Percentiles rank a stretch among this genome's conserved stretches.
phyloP scores from a whole-genome alignment of 2,329 filamentous ascomycete genomes.

The Alternaria sp. region DNA sequence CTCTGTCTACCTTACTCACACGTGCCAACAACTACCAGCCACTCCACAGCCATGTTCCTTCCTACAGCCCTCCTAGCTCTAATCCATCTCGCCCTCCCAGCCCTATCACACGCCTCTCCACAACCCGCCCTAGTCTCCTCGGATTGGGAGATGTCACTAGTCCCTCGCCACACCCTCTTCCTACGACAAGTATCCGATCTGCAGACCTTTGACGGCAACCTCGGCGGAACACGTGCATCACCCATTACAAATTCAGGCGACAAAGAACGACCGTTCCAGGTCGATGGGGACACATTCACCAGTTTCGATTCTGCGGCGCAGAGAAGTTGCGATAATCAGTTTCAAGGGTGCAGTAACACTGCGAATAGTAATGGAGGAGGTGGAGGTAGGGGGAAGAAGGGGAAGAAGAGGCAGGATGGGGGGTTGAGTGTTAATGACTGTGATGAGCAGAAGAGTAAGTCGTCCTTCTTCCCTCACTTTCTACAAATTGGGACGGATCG shows the following conservation, averaged over 20 bases:
- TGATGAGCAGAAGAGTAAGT: slow-evolving; percentile 33
- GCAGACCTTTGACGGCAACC: slow-evolving; percentile 51
- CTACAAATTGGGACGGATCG: not conserved
- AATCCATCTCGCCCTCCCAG: slow-evolving; percentile 28
- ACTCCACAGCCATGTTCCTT: slow-evolving; percentile 20
- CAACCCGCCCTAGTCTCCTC: slow-evolving; percentile 29
- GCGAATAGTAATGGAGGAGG: slow-evolving; percentile 45
- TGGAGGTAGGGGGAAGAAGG: not conserved
- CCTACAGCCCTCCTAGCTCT: slow-evolving; percentile 30
- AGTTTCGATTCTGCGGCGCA: slow-evolving; percentile 63
- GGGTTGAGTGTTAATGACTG: slow-evolving; percentile 29
- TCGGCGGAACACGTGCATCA: slow-evolving; percentile 61
- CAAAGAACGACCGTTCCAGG: slow-evolving; percentile 51
- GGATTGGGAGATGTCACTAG: slow-evolving; percentile 31
- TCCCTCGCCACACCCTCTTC: slow-evolving; percentile 44
- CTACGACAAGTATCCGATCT: slow-evolving; percentile 40
- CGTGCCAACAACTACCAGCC: not conserved
- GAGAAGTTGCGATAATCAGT: slow-evolving; percentile 68
- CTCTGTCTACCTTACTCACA: not conserved
- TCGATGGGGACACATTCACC: slow-evolving; percentile 56
- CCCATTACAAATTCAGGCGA: slow-evolving; percentile 59
- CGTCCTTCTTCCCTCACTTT: not conserved
- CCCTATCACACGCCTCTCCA: slow-evolving; percentile 30
- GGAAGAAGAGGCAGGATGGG: slow-evolving; percentile 11
- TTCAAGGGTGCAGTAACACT: slow-evolving; percentile 60